Evolutionary conservation across 495 filamentous ascomycete species (phyloP).

Genomic region (Xylaria longipes): DNA sequence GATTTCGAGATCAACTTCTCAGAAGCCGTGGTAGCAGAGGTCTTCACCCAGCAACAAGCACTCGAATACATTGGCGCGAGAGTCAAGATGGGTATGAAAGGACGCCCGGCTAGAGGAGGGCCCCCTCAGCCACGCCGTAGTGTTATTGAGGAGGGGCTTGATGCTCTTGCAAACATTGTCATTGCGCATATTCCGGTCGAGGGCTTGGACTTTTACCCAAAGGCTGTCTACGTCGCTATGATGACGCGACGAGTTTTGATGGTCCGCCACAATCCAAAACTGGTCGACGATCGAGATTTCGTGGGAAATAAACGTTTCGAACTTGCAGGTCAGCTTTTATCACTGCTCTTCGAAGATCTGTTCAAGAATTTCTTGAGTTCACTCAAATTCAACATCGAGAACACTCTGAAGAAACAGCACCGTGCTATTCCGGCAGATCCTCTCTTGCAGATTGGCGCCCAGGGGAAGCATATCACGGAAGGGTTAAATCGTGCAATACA

Average conservation of each 20-base stretch:
- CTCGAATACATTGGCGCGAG: slow-evolving; percentile 86
- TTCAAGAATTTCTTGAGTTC: slow-evolving; percentile 93
- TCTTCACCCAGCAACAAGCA: slow-evolving; percentile 92
- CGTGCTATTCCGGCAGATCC: slow-evolving; percentile 88
- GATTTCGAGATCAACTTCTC: slow-evolving; percentile 95
- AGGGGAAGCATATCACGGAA: slow-evolving; percentile 80
- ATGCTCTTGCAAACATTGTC: slow-evolving; percentile 88
- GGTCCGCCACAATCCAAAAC: slow-evolving; percentile 83
- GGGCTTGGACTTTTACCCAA: slow-evolving; percentile 90
- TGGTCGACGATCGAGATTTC: slow-evolving; percentile 96
- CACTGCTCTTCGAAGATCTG: slow-evolving; percentile 94
- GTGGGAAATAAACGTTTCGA: slow-evolving; percentile 97
- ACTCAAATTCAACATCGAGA: slow-evolving; percentile 90
- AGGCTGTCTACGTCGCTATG: slow-evolving; percentile 92
- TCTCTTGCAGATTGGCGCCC: slow-evolving; percentile 72
- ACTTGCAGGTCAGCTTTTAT: slow-evolving; percentile 89
- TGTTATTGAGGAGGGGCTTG: slow-evolving; percentile 84
- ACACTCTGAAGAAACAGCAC: slow-evolving; percentile 88
- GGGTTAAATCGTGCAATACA: slow-evolving; percentile 94
- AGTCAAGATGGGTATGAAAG: slow-evolving; percentile 81
- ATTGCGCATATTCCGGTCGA: slow-evolving; percentile 92
- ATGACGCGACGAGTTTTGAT: slow-evolving; percentile 95
- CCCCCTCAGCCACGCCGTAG: slow-evolving; percentile 61
- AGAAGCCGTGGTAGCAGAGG: slow-evolving; percentile 77
- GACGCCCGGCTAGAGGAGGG: slow-evolving; percentile 46